Conservation (phyloP, 2,329 filamentous ascomycete genomes). For the Venturia nashicola region DNA sequence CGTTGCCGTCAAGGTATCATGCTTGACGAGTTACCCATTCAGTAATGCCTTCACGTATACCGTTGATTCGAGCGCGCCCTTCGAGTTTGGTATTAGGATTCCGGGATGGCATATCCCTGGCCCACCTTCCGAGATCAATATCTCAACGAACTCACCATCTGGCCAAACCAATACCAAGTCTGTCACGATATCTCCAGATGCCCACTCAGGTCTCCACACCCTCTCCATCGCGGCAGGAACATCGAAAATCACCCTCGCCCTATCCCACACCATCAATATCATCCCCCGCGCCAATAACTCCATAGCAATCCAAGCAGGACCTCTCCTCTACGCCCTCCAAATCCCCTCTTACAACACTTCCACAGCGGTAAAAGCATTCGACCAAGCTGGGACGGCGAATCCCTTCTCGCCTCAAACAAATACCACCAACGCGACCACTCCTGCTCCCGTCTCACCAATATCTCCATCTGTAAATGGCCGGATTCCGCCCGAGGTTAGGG, state of each 20-base stretch:
- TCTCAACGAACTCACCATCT: slow-evolving; percentile 10
- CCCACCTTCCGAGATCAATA: slow-evolving; percentile 5
- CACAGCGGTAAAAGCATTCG: slow-evolving; percentile 12
- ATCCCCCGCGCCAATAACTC: slow-evolving; percentile 29
- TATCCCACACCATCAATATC: slow-evolving; percentile 12
- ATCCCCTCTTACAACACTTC: slow-evolving; percentile 16
- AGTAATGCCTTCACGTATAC: slow-evolving; percentile 26
- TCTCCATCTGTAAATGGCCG: neutral
- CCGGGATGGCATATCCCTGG: slow-evolving; percentile 25
- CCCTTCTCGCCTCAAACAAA: neutral
- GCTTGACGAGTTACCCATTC: slow-evolving; percentile 41
- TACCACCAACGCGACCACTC: neutral
- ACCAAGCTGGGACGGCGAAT: slow-evolving; percentile 11
- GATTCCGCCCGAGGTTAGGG: slow-evolving; percentile 16
- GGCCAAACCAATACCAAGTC: neutral
- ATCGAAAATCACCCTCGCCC: slow-evolving; percentile 21
- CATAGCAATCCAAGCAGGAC: slow-evolving; percentile 22
- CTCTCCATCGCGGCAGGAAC: slow-evolving; percentile 23
- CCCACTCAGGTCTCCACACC: slow-evolving; percentile 25
- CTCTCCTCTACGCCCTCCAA: slow-evolving; percentile 26
- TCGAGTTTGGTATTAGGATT: slow-evolving; percentile 35
- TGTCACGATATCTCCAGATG: slow-evolving; percentile 17
- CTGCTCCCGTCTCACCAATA: neutral
- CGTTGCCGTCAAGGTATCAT: slow-evolving; percentile 29
- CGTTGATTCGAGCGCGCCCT: slow-evolving; percentile 19